phyloP scores from a whole-genome alignment of 106 monocot species.

The Dendrobium chrysotoxum region DNA sequence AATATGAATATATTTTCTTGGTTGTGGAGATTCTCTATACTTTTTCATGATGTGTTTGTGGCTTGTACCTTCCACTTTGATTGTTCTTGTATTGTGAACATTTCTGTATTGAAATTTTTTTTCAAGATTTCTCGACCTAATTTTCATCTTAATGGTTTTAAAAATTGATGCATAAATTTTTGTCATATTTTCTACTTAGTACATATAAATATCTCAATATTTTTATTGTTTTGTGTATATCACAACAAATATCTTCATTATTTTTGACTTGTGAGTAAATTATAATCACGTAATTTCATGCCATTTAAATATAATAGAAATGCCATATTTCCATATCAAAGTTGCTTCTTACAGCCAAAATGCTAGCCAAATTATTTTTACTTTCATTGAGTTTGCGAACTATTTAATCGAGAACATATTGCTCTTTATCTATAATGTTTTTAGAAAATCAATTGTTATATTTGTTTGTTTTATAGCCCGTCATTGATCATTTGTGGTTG shows the following conservation, averaged over 20 bases:
- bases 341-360: not conserved
- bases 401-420: not conserved
- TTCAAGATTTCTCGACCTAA: too few relatives aligned
- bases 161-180: too few relatives aligned
- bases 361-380: not conserved
- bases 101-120: too few relatives aligned
- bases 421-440: not conserved
- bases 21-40: not conserved
- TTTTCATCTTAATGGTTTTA: too few relatives aligned
- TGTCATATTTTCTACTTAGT: too few relatives aligned
- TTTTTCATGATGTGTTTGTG: not conserved
- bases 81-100: too few relatives aligned
- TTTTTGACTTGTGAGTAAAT: not conserved
- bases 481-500: too few relatives aligned
- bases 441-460: not conserved
- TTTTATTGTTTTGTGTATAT: too few relatives aligned
- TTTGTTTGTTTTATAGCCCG: not conserved
- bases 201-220: too few relatives aligned
- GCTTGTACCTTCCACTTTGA: too few relatives aligned
- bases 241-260: too few relatives aligned
- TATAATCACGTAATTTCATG: not conserved
- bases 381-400: not conserved
- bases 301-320: not conserved
- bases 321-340: not conserved
- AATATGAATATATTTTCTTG: too few relatives aligned